Base-by-base conservation (phyloP, 768 basidiomycete genomes). In the Strobilomyces confusus region DNA sequence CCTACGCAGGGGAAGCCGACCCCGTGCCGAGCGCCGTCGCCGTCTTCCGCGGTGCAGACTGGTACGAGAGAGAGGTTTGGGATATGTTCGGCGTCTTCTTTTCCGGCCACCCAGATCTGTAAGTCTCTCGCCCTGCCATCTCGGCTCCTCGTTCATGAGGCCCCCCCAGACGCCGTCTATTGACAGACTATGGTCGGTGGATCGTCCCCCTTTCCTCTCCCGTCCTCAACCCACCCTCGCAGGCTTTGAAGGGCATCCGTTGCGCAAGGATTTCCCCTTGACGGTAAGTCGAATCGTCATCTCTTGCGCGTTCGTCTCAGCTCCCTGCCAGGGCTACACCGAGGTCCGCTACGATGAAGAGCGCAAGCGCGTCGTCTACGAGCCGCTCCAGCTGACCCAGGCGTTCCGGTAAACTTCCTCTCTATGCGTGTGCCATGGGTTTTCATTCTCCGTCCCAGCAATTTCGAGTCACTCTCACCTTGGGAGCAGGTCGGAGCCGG, bases 51-150 rank as follows among this genome's bases (percentile, higher is more conserved):
- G 93, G 95, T 55, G 95, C 97, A 7, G 92, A 99, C 66, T 99
- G 97, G 97, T 98, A 97, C 69, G 97, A 99, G 73, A 80, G 97
- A 54, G 97, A 99, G 72, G 86, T 90, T 26, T 99, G 95, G 95
- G 97, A 99, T 74, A 80, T 99, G 72, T 99, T 77, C 66, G 97
- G 97, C 42, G 89, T 99, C 44, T 97, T 93, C 79, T 99, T 99
- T 78, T 83, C 83, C 56, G 88, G 84, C 45, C 97, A 99, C 72
- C 97, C 97, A 20, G 97, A 99, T 71, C 80, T 99, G 89, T 94
- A 67, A 63, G 91, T 81, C 17, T 30, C 42, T 17, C 41, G 44
- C 38, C 36, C 30, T 2, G 22, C 25, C 22, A 48, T 53, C 36
- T 48, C 62, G 14, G 60, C 53, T 46, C 38, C 2, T 37, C 22